phyloP scores from a whole-genome alignment of 495 filamentous ascomycete genomes.

The Trichoderma erinaceum region DNA sequence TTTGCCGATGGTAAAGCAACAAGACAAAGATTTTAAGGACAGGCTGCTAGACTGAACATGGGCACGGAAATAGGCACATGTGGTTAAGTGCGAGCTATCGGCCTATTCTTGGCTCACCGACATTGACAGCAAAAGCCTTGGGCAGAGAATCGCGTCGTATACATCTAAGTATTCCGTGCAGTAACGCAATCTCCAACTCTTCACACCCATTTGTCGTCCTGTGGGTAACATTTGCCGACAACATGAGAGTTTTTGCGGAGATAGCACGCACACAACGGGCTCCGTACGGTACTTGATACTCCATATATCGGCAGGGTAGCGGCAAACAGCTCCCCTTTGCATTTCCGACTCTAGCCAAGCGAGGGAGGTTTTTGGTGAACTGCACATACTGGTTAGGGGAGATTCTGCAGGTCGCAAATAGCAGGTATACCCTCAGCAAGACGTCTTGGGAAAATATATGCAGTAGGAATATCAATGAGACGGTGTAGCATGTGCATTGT shows the following conservation, averaged over 20 bases:
- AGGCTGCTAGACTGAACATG: neutral
- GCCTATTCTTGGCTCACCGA: neutral
- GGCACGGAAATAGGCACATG: neutral
- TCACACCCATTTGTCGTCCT: neutral
- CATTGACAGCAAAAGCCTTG: neutral
- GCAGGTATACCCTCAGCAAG: too few relatives aligned
- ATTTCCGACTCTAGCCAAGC: too few relatives aligned
- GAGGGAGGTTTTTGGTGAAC: too few relatives aligned
- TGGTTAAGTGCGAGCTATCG: neutral
- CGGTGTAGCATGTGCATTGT: neutral
- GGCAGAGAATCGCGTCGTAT: neutral
- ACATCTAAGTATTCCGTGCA: too few relatives aligned
- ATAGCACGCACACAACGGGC: neutral
- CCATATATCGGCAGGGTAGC: neutral
- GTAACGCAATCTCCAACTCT: neutral
- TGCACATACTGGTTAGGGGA: too few relatives aligned
- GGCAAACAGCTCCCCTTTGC: neutral
- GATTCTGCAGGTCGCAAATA: too few relatives aligned
- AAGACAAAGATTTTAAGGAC: neutral
- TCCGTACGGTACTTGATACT: neutral
- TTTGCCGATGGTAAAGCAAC: neutral
- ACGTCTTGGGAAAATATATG: too few relatives aligned
- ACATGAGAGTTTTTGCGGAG: neutral
- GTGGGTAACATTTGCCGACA: neutral
- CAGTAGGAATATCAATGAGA: too few relatives aligned